phyloP scores from a whole-genome alignment of 2,329 filamentous ascomycete species.

The Pestalotiopsis sp. region DNA sequence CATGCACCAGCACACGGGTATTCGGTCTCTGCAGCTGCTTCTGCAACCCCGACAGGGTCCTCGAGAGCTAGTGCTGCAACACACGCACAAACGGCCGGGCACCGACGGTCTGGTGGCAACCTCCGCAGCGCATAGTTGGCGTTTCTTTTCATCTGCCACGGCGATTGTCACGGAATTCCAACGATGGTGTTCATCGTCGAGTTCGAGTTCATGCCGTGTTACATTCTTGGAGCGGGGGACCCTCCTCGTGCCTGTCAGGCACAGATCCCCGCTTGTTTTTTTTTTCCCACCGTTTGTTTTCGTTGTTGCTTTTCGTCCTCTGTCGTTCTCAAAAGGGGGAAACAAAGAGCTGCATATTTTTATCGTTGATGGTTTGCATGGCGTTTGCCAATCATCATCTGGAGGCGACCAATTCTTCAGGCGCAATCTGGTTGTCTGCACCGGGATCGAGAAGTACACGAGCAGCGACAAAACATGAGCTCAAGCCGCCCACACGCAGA shows the following conservation, averaged over 20 bases:
- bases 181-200: constrained; percentile 15
- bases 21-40: constrained; percentile 16
- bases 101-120: constrained; percentile 32
- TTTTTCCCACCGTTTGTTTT: neutral
- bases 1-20: constrained; percentile 22
- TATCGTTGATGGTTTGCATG: neutral
- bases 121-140: constrained; percentile 28
- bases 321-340: neutral
- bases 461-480: neutral
- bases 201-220: neutral
- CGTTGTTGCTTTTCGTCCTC: neutral
- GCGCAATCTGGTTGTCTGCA: no score
- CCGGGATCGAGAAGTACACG: no score
- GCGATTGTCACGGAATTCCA: constrained; percentile 22
- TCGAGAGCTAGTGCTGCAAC: constrained; percentile 22
- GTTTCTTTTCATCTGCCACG: constrained; percentile 11
- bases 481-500: neutral
- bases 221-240: neutral
- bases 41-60: constrained; percentile 18
- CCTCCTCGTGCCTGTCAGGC: neutral
- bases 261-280: neutral
- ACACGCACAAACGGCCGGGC: constrained; percentile 24
- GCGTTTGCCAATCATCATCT: neutral
- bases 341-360: neutral
- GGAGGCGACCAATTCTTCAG: no score